Evolutionary conservation across 257 asterid species (phyloP), one percentile per base, ranked within the genome.

Genomic region (Solanum clarkiae): DNA sequence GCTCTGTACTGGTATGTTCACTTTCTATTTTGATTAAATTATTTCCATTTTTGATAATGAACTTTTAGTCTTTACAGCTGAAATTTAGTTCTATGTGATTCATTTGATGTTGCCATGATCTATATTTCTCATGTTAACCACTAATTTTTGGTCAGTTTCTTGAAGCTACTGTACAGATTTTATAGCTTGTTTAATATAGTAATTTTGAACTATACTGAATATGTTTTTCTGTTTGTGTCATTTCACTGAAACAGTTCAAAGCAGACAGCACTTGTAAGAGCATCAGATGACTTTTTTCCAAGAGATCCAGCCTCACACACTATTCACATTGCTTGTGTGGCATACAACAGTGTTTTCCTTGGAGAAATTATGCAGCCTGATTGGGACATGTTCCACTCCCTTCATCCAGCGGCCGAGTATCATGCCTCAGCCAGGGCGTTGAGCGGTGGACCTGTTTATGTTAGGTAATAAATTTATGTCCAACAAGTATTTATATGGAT

Each of bases 361-460:
- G 94, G 97, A 22, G 99, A 94, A 80, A 26, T 94, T 5, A 95
- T 94, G 99, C 89, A 84, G 79, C 94, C 99, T 66, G 98, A 95
- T 86, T 93, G 98, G 98, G 98, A 95, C 66, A 95, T 95, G 98
- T 95, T 95, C 88, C 98, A 95, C 74, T 95, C 97, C 66, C 91
- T 95, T 57, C 98, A 95, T 86, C 98, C 95, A 3, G 98, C 93
- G 0, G 98, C 98, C 1, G 98, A 93, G 85, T 95, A 92, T 88
- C 98, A 95, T 18, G 98, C 90, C 24, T 95, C 98, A 0, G 97
- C 97, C 5, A 87, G 98, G 86, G 98, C 97, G 6, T 91, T 95
- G 77, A 93, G 97, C 49, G 98, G 97, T 26, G 98, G 98, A 44
- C 98, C 97, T 63, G 92, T 95, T 45, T 95, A 93, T 87, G 98